These are phyloP conservation scores for Fusarium dlaminii DNA, from an alignment of 2,329 filamentous ascomycete genomes.

Conservation along the genomic window DNA sequence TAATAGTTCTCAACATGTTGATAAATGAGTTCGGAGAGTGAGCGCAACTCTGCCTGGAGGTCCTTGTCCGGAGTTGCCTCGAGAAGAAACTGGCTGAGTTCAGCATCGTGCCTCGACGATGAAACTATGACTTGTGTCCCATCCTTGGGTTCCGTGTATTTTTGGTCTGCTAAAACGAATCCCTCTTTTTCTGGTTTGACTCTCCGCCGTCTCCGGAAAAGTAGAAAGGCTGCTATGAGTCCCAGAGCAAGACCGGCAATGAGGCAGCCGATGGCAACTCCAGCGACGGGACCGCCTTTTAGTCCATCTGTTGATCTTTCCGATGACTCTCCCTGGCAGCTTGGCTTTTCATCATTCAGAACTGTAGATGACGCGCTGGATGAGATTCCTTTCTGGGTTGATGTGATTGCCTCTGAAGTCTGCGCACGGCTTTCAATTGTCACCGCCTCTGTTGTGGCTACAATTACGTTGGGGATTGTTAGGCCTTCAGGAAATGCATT, in stretches of 20 bases:
- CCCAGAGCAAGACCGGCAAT: constrained; percentile 43
- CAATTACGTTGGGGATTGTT: background rate
- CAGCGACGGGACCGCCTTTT: constrained; percentile 37
- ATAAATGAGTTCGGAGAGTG: constrained; percentile 49
- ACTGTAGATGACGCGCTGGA: background rate
- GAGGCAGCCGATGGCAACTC: constrained; percentile 45
- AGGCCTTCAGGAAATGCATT: rapidly evolving
- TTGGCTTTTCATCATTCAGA: too few species aligned
- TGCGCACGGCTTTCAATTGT: too few species aligned
- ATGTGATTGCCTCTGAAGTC: rapidly evolving
- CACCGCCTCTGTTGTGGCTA: too few species aligned
- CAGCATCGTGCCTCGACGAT: constrained; percentile 25
- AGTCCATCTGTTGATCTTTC: background rate
- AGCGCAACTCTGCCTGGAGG: constrained; percentile 46
- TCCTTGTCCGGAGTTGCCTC: constrained; percentile 50
- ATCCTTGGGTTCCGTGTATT: background rate
- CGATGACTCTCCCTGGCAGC: background rate
- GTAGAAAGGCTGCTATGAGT: constrained; percentile 37
- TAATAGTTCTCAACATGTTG: constrained; percentile 55
- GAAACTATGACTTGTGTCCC: constrained; percentile 18
- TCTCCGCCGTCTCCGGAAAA: constrained; percentile 34
- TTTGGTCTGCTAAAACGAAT: background rate
- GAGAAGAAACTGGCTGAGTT: constrained; percentile 50
- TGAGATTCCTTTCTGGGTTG: background rate
- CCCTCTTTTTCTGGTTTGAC: background rate